Evolutionary conservation across 495 filamentous ascomycete species (phyloP), one percentile per base, ranked within the genome.

Genomic region (Friedmanniomyces endolithicus): DNA sequence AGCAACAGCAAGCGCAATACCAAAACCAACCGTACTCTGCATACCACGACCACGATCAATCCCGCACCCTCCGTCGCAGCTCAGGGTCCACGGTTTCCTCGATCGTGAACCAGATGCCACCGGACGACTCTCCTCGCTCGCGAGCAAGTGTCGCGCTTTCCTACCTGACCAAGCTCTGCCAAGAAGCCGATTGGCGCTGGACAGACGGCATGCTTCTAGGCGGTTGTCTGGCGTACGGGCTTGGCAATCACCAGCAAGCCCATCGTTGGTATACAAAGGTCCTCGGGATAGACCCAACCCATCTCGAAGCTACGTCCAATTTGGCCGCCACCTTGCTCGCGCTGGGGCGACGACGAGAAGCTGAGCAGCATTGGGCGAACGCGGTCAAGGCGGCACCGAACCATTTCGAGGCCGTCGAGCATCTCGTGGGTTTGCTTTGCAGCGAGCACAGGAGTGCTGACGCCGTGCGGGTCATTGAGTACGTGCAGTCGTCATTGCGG

Each of bases 341-440:
- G 19, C 71, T 96, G 16, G 82, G 89, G 62, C 80, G 83, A 48
- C 82, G 82, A 27, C 80, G 86, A 44, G 90, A 99, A 56, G 92
- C 92, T 16, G 82, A 94, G 65, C 75, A 82, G 50, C 77, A 94
- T 65, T 99, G 92, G 94, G 68, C 84, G 48, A 81, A 79, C 50
- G 87, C 88, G 16, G 82, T 99, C 31, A 87, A 81, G 60, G 72
- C 86, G 41, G 81, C 87, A 3, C 92, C 92, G 1, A 88, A 82
- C 67, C 95, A 92, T 70, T 86, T 99, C 58, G 92, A 99, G 72
- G 94, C 92, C 14, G 89, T 94, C 16, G 92, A 99, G 66, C 92
- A 97, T 74, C 77, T 99, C 2, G 84, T 97, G 27, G 88, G 89
- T 6, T 72, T 99, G 29, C 68, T 96, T 22, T 95, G 88, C 67